Percentiles rank a stretch among this genome's conserved stretches.
phyloP scores from a whole-genome alignment of 2,329 filamentous ascomycete species.

The Aspergillus novofumigatus region DNA sequence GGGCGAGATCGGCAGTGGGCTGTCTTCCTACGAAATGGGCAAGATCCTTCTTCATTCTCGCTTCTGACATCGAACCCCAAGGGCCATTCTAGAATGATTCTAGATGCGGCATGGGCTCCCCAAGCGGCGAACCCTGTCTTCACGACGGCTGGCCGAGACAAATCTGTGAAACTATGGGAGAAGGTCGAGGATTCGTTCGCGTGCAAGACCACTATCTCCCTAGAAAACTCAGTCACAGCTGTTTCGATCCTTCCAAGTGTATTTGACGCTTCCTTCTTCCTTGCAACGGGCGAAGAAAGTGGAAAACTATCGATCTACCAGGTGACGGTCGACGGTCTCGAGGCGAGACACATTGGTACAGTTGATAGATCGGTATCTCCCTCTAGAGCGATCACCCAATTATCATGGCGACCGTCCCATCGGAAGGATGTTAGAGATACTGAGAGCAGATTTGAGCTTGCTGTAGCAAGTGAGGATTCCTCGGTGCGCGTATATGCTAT shows the following conservation, averaged over 20 bases:
- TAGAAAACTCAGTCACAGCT: constrained; percentile 63
- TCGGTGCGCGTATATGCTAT: constrained; percentile 40
- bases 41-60: constrained; percentile 47
- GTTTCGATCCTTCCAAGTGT: constrained; percentile 57
- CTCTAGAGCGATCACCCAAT: constrained; percentile 61
- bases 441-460: constrained; percentile 30
- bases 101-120: constrained; percentile 81
- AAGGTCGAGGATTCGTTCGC: constrained; percentile 42
- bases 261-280: constrained; percentile 28
- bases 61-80: constrained; percentile 68
- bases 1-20: constrained; percentile 90
- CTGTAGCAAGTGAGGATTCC: constrained; percentile 45
- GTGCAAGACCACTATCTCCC: constrained; percentile 52
- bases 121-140: constrained; percentile 51
- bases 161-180: constrained; percentile 71
- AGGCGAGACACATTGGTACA: constrained; percentile 25
- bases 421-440: constrained; percentile 8
- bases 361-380: constrained; percentile 46
- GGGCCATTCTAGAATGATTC: constrained; percentile 87
- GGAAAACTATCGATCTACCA: constrained; percentile 43
- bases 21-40: constrained; percentile 60
- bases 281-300: constrained; percentile 47
- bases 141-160: constrained; percentile 87
- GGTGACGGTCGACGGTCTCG: constrained; percentile 30
- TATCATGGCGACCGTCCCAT: constrained; percentile 61